Base-by-base conservation (phyloP, 2,329 filamentous ascomycete species). In the Paracamarosporium sp. region DNA sequence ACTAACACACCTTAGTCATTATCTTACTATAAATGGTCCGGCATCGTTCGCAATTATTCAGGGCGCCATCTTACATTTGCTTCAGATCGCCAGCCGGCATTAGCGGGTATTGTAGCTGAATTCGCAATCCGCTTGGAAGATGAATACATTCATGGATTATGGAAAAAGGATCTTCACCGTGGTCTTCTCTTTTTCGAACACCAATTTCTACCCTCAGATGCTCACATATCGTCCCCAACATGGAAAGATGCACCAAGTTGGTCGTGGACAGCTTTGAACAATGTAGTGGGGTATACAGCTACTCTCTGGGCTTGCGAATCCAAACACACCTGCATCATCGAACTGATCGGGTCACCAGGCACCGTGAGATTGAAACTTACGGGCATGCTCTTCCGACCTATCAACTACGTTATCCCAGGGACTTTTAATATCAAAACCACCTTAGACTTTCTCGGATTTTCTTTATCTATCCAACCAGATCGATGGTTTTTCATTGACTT, bases 41-140 rank as follows among this genome's bases (percentile, higher is more conserved):
- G 33, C 22, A 22, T 55, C 4, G n/a, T 48, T 5, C 20, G 7
- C 9, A n/a, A 22, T 20, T 55, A 55, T 24, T 55, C 52, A 11
- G 5, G 5, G 22, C 46, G 53, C n/a, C 27, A 44, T 9, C 22
- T 56, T 5, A 56, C 46, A 22, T 46, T 27, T 30, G 13, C 24
- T 30, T 36, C 45, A 1, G 53, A 56, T 22, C 28, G 47, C 4
- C 46, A 51, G 12, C 45, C 53, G 12, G 53, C 46, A n/a, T n/a
- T 56, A n/a, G 53, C 45, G 40, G 53, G 53, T 17, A 50, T 56
- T 24, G 46, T 30, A 11, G 30, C 33, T 4, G 20, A n/a, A 25
- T 56, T 56, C n/a, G 13, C 9, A 20, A 38, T 15, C 25, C 28
- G 20, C 24, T 20, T 51, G 11, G 8, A 51, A 20, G 47, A 51